These are phyloP conservation scores for Skeletonema tropicum DNA, from an alignment of 108 stramenopile genomes.

Conservation along the genomic window DNA sequence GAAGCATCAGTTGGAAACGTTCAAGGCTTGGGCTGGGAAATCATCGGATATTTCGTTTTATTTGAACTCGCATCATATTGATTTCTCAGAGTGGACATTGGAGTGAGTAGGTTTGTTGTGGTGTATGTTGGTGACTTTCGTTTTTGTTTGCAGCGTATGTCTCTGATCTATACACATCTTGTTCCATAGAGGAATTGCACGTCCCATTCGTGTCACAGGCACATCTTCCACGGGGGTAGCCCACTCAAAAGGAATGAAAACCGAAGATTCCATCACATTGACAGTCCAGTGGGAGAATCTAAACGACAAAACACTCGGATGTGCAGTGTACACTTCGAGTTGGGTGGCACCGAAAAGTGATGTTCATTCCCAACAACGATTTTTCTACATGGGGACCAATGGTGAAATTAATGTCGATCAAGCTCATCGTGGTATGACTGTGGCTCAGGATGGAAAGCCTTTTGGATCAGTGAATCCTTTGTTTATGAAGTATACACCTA, in stretches of 20 bases:
- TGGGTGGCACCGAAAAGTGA: conserved; percentile 98
- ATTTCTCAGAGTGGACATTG: conserved; percentile 98
- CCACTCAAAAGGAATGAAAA: conserved; percentile 74
- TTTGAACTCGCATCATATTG: conserved; percentile 98
- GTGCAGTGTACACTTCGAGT: conserved; percentile 95
- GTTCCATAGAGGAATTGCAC: conserved; percentile 65
- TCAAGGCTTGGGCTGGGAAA: conserved; percentile 99
- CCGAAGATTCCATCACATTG: conserved; percentile 99
- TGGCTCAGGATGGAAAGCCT: conserved; percentile 83
- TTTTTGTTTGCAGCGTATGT: background rate
- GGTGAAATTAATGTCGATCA: conserved; percentile 99
- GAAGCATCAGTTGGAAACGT: conserved; percentile 99
- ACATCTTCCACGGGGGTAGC: conserved; percentile 95
- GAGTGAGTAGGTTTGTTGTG: conserved; percentile 16
- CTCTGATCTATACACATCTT: background rate
- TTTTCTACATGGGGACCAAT: conserved; percentile 97
- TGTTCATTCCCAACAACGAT: conserved; percentile 99
- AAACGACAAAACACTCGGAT: conserved; percentile 75
- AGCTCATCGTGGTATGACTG: conserved; percentile 98
- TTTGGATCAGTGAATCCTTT: conserved; percentile 96
- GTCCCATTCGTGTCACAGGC: conserved; percentile 93
- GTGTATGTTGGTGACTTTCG: background rate
- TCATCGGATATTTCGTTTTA: conserved; percentile 98
- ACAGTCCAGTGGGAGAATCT: conserved; percentile 97
- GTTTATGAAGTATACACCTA: conserved; percentile 99